A percentile compares a stretch with the other conserved stretches of the same genome.
These are phyloP conservation scores for Carex arenaria DNA, from an alignment of 202 grass and related monocot species.

Conservation along the genomic window DNA sequence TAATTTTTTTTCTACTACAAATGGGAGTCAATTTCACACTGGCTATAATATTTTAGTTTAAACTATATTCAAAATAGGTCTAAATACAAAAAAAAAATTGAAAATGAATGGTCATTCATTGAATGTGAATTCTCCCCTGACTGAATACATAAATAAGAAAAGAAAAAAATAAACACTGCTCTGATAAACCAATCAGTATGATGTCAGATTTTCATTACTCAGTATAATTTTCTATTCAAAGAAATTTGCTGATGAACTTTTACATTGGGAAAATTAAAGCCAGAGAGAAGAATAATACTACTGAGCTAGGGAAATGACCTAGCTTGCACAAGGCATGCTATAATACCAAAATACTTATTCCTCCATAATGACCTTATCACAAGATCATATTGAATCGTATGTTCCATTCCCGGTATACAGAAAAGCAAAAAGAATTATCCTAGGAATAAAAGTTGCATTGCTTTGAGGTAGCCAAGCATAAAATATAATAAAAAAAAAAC, in stretches of 20 bases:
- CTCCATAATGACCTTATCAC: conserved; percentile 25
- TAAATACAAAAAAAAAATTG: too few species aligned
- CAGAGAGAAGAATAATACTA: not conserved
- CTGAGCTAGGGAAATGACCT: not conserved
- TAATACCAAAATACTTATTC: conserved; percentile 13
- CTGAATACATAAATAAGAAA: not conserved
- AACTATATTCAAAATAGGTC: too few species aligned
- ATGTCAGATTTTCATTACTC: conserved; percentile 1
- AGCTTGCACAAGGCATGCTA: conserved; percentile 1
- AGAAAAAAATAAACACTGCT: not conserved
- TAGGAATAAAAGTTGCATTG: conserved; percentile 18
- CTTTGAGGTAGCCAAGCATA: conserved; percentile 22
- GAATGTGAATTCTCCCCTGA: too few species aligned
- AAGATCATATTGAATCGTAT: conserved; percentile 27
- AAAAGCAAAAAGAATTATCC: not conserved
- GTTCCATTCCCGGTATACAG: conserved; percentile 20
- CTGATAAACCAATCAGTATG: conserved; percentile 5
- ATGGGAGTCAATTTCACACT: too few species aligned
- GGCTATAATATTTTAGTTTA: too few species aligned
- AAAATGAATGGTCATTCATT: too few species aligned
- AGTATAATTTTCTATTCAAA: not conserved
- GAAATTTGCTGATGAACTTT: not conserved
- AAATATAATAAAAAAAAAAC: not conserved
- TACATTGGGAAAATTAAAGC: not conserved
- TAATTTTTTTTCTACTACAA: too few species aligned